These are phyloP conservation scores for Marasmius oreades DNA, from an alignment of 1,284 basidiomycete species.

Conservation along the genomic window DNA sequence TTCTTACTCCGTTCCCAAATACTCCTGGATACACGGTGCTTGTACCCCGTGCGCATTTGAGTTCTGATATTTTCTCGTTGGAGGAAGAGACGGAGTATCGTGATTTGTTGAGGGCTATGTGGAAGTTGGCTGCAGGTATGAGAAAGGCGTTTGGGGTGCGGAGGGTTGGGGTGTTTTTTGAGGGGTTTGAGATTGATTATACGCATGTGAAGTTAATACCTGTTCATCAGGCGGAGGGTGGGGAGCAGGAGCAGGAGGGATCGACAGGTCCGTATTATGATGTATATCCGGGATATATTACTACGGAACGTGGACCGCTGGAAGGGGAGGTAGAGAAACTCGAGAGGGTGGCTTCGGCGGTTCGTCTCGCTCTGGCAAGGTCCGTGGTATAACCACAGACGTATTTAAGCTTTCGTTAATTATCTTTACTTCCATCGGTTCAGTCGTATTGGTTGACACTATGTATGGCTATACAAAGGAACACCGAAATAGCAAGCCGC, in stretches of 20 bases:
- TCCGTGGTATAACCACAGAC: too few species aligned
- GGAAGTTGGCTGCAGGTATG: background rate
- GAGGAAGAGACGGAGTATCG: background rate
- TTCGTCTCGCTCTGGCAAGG: background rate
- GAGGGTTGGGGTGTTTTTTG: constrained; percentile 1
- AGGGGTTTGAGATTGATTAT: constrained; percentile 6
- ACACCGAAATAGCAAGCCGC: too few species aligned
- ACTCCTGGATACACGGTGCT: constrained; percentile 3
- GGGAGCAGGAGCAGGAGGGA: background rate
- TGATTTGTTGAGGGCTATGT: too few species aligned
- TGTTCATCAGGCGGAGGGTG: background rate
- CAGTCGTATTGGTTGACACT: too few species aligned
- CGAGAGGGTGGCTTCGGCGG: background rate
- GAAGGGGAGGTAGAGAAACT: background rate
- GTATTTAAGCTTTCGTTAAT: too few species aligned
- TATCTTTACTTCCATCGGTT: too few species aligned
- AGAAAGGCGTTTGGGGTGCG: background rate
- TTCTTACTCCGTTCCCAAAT: constrained; percentile 3
- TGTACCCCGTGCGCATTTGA: background rate
- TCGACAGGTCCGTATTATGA: background rate
- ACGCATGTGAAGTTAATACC: constrained; percentile 3
- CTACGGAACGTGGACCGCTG: background rate
- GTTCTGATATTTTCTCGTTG: constrained; percentile 3
- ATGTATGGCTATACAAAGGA: too few species aligned
- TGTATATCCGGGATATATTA: background rate